phyloP scores from a whole-genome alignment of 2,329 filamentous ascomycete genomes.

The Zymoseptoria tritici region DNA sequence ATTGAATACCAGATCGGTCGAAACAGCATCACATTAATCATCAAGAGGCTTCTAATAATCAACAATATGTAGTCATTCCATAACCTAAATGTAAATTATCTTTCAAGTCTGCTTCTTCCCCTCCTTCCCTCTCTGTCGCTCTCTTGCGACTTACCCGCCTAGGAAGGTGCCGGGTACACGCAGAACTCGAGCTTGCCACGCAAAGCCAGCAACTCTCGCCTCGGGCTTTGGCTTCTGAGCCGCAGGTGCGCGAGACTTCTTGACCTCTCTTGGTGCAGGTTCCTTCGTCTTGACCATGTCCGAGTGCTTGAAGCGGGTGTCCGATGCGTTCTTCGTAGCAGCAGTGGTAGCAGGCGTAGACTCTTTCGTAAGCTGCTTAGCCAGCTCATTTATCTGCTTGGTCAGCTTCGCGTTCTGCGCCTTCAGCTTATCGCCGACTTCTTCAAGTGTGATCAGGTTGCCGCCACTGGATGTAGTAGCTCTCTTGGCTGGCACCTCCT shows the following conservation, averaged over 20 bases:
- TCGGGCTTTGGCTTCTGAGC: neutral
- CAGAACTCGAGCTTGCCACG: slow-evolving; percentile 92
- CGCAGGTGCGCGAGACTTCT: neutral
- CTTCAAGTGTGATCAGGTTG: slow-evolving; percentile 14
- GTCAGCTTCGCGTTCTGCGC: slow-evolving; percentile 13
- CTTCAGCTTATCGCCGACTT: slow-evolving; percentile 12
- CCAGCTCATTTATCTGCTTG: slow-evolving; percentile 9
- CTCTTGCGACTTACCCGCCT: no score
- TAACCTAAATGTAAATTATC: no score
- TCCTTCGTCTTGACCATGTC: neutral
- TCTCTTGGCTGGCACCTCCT: neutral
- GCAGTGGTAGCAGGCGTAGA: neutral
- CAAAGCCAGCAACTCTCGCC: neutral
- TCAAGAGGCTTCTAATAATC: no score
- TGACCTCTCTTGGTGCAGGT: neutral
- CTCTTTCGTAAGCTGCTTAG: neutral
- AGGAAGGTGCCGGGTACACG: slow-evolving; percentile 80
- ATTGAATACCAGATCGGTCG: no score
- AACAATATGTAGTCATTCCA: no score
- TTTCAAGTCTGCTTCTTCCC: no score
- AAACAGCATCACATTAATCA: no score
- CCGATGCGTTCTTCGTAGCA: neutral
- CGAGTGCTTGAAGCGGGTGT: neutral
- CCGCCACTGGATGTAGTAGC: slow-evolving; percentile 9
- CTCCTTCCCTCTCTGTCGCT: no score